Evolutionary conservation across 495 filamentous ascomycete species (phyloP), one percentile per base, ranked within the genome.

Genomic region (Penicillium verhagenii): DNA sequence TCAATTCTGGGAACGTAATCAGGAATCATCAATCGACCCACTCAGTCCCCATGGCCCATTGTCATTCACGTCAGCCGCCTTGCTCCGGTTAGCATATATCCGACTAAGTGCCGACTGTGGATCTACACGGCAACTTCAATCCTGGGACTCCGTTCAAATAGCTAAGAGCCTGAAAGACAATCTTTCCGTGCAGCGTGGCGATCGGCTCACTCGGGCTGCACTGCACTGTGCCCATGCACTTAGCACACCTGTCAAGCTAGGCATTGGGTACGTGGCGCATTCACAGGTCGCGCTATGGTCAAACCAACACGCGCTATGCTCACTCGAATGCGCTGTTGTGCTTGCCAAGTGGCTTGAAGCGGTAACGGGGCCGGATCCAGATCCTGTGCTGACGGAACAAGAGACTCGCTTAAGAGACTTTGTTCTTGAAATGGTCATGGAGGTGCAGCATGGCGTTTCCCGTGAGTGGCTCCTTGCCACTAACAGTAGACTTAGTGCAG

Each of bases 281-380:
- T 87, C 83, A 1, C 86, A 88, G 56, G 85, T 83, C 3, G 75
- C 81, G 6, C 79, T 85, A 44, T 90, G 86, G 86, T 86, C 84
- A 23, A 86, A 88, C 58, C 86, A 90, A 56, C 84, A 90, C 58
- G 83, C 82, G 2, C 63, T 90, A 6, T 86, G 82, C 58, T 86
- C 86, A 35, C 73, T 89, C 0, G 86, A 90, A 65, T 90, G 86
- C 53, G 86, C 86, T 13, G 81, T 88, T 9, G 75, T 90, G 1
- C 69, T 90, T 10, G 74, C 73, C 26, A 80, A 80, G 52, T 82
- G 79, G 79, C 72, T 82, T 0, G 71, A 79, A 28, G 71, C 67
- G 3, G 66, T 77, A 1, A 74, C 73, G 3, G 66, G 70, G 0
- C 54, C 60, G 0, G 47, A 69, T 26, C 72, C 71, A 4, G 53